Base-by-base conservation (phyloP, 2,329 filamentous ascomycete genomes). In the Myriosclerotinia scirpicola region DNA sequence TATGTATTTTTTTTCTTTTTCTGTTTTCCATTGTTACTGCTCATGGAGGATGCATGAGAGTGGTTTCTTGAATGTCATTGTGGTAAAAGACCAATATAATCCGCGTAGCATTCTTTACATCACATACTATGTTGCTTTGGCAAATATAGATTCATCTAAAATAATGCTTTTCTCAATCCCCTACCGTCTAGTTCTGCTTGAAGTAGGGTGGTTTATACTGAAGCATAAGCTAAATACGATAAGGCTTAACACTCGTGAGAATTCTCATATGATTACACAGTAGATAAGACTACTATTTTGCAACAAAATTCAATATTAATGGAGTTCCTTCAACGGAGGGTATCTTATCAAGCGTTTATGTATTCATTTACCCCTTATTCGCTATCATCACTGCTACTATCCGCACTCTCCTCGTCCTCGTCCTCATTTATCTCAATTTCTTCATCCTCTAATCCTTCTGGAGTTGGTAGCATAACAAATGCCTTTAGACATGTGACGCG, bases 401-500 rank as follows among this genome's bases (percentile, higher is more conserved):
- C 71, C 14, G 69, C 62, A 5, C 60, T 54, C 20, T 66, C 65
- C 40, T 54, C 56, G 7, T 59, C 69, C 36, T 71, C 72, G 34
- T 72, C 70, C 30, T 72, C 71, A n/a, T 73, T 70, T 38, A 71
- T 69, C 55, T 72, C 71, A 26, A 69, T 58, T 11, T 58, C 61
- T 20, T 73, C 73, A 44, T 85, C 86, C 72, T 87, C 87, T 54
- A 82, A 81, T 30, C 84, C 84, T 52, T 87, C 86, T 20, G 86
- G 84, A 56, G 84, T 81, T 72, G 87, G 84, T 77, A 91, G 85
- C 92, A 98, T 96, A 70, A 91, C 81, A 80, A 96, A 98, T 30
- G 90, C 90, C 73, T 87, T 88, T 74, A 98, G 76, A 76, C 95
- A 98, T 48, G 93, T 98, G 71, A 98, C 93, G 66, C 95, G 84